Evolutionary conservation across 768 basidiomycete genomes (phyloP).

Genomic region (Exsudoporus frostii): DNA sequence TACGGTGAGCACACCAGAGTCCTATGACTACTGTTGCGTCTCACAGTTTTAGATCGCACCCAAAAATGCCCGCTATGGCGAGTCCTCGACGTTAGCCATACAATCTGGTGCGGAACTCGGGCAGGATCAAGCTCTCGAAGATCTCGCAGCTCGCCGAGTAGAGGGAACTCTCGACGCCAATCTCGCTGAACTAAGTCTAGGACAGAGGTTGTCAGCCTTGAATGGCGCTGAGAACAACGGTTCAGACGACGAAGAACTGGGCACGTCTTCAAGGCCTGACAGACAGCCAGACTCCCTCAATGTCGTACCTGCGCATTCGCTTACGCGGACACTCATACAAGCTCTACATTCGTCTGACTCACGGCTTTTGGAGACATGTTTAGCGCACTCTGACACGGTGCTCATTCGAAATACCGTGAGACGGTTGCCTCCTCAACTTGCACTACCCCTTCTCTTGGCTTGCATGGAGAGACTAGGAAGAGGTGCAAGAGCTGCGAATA

Average conservation of each 20-base stretch:
- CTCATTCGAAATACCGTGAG: constrained; percentile 87
- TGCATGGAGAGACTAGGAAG: constrained; percentile 87
- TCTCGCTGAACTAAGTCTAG: constrained; percentile 87
- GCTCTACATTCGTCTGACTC: constrained; percentile 94
- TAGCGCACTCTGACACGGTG: constrained; percentile 74
- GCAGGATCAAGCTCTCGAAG: constrained; percentile 53
- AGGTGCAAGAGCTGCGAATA: constrained; percentile 63
- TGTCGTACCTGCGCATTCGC: constrained; percentile 74
- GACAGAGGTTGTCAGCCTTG: constrained; percentile 80
- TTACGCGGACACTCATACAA: constrained; percentile 93
- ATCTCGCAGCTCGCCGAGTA: constrained; percentile 44
- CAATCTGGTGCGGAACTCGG: constrained; percentile 64
- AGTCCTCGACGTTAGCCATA: constrained; percentile 57
- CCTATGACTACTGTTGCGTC: background rate
- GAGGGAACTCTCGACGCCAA: constrained; percentile 79
- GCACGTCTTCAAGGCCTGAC: constrained; percentile 14
- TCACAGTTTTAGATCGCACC: constrained; percentile 37
- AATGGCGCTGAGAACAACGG: constrained; percentile 44
- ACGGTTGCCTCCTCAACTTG: constrained; percentile 81
- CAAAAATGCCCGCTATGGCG: constrained; percentile 63
- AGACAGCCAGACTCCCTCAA: constrained; percentile 30
- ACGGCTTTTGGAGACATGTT: constrained; percentile 80
- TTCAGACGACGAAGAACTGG: constrained; percentile 44
- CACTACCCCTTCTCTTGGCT: constrained; percentile 79
- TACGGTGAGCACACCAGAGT: constrained; percentile 13